These are phyloP conservation scores for Anisodus acutangulus DNA, from an alignment of 257 asterid species.

Conservation along the genomic window DNA sequence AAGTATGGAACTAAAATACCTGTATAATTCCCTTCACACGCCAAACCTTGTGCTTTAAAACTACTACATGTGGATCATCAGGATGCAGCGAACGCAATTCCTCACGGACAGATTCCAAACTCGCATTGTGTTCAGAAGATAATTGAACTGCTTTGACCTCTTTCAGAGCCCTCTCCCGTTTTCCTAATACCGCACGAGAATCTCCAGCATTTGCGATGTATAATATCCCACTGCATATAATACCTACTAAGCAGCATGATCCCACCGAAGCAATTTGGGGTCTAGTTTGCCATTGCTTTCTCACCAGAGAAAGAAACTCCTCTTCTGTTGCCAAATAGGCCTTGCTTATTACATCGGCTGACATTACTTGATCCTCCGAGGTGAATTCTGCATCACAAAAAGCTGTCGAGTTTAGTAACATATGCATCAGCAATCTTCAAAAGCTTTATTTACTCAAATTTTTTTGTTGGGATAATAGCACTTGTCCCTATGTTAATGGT, in stretches of 20 bases:
- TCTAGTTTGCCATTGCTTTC: conserved; percentile 32
- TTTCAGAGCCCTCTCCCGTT: conserved; percentile 65
- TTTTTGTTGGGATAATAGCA: too few relatives aligned
- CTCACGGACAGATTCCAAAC: conserved; percentile 70
- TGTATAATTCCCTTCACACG: conserved; percentile 92
- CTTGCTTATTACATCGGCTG: conserved; percentile 38
- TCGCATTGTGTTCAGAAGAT: conserved; percentile 83
- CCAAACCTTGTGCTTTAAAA: conserved; percentile 82
- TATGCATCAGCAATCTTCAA: conserved; percentile 37
- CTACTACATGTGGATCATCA: conserved; percentile 80
- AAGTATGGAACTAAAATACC: conserved; percentile 34
- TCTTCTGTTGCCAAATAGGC: conserved; percentile 44
- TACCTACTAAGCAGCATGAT: conserved; percentile 58
- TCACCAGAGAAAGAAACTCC: conserved; percentile 37
- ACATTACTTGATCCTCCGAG: conserved; percentile 37
- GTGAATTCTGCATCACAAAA: conserved; percentile 39
- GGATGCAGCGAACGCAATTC: conserved; percentile 77
- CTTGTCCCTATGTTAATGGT: too few relatives aligned
- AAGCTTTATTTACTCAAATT: neutral
- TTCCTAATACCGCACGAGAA: conserved; percentile 86
- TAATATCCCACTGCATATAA: conserved; percentile 66
- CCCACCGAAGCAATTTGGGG: conserved; percentile 47
- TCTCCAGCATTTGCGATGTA: conserved; percentile 84
- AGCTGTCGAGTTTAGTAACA: conserved; percentile 43
- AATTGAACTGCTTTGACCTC: conserved; percentile 74